Conservation (phyloP, 192 early-diverging fungal genomes). For the Coemansia sp. region DNA sequence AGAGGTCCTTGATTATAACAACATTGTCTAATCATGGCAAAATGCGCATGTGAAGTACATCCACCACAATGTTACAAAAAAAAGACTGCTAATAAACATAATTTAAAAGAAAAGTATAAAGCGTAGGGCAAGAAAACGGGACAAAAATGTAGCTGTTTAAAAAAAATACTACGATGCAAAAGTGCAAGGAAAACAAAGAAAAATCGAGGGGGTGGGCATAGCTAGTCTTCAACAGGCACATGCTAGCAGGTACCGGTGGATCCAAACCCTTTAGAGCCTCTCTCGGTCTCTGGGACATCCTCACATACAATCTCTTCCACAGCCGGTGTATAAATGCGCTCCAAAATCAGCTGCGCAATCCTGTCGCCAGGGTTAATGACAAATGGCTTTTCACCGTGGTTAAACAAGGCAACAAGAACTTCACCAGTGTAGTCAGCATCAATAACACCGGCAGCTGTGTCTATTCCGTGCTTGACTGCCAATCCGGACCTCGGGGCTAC, state of each 20-base stretch:
- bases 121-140: no score
- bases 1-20: no score
- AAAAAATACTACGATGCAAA: not conserved
- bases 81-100: not conserved
- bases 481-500: slow-evolving; percentile 93
- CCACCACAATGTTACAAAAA: no score
- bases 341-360: slow-evolving; percentile 94
- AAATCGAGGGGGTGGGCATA: not conserved
- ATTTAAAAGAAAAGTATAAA: not conserved
- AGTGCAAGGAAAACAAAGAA: not conserved
- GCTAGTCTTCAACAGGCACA: not conserved
- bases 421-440: slow-evolving; percentile 91
- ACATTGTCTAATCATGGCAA: no score
- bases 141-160: no score
- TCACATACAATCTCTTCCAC: slow-evolving; percentile 66
- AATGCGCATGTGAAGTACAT: no score
- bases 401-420: slow-evolving; percentile 85
- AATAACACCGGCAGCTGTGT: slow-evolving; percentile 89
- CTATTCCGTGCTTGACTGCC: slow-evolving; percentile 87
- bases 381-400: slow-evolving; percentile 75
- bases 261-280: slow-evolving; percentile 70
- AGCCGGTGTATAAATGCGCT: slow-evolving; percentile 77
- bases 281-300: slow-evolving; percentile 57
- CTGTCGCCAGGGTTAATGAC: slow-evolving; percentile 86
- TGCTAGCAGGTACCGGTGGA: slow-evolving; percentile 59